Evolutionary conservation across 768 basidiomycete genomes (phyloP).

Genomic region (Pleurotus giganteus): DNA sequence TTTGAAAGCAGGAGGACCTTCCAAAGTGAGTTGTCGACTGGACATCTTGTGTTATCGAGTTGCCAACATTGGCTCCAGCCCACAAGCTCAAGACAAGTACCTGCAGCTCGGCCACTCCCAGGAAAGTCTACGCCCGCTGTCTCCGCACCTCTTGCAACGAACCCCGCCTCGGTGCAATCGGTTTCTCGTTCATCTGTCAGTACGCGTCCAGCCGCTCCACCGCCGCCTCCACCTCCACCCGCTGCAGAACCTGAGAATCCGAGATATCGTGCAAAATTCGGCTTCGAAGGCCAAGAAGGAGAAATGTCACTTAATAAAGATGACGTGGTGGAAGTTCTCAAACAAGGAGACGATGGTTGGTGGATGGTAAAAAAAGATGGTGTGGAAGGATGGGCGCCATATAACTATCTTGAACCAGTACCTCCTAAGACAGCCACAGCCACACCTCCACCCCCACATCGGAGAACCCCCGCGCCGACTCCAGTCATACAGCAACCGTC

Average conservation of each 20-base stretch:
- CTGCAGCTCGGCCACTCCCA: conserved; percentile 63
- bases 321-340: conserved; percentile 86
- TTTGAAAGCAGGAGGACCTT: conserved; percentile 73
- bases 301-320: conserved; percentile 91
- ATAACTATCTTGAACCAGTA: conserved; percentile 85
- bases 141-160: conserved; percentile 28
- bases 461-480: conserved; percentile 31
- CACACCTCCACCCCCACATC: conserved; percentile 67
- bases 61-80: conserved; percentile 40
- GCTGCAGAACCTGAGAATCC: conserved; percentile 65
- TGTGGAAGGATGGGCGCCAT: conserved; percentile 92
- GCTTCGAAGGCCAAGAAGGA: conserved; percentile 91
- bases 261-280: conserved; percentile 84
- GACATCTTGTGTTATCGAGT: background rate
- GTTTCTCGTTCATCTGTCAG: conserved; percentile 31
- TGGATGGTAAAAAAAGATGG: conserved; percentile 89
- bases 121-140: conserved; percentile 45
- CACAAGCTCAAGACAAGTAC: conserved; percentile 53
- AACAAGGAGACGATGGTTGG: conserved; percentile 97
- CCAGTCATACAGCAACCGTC: conserved; percentile 34
- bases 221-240: conserved; percentile 54
- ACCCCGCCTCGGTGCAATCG: conserved; percentile 33
- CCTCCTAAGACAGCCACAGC: conserved; percentile 63
- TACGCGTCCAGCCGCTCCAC: conserved; percentile 42
- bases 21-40: conserved; percentile 37